These are phyloP conservation scores for Bacidia rubella DNA, from an alignment of 495 filamentous ascomycete species.

Conservation along the genomic window DNA sequence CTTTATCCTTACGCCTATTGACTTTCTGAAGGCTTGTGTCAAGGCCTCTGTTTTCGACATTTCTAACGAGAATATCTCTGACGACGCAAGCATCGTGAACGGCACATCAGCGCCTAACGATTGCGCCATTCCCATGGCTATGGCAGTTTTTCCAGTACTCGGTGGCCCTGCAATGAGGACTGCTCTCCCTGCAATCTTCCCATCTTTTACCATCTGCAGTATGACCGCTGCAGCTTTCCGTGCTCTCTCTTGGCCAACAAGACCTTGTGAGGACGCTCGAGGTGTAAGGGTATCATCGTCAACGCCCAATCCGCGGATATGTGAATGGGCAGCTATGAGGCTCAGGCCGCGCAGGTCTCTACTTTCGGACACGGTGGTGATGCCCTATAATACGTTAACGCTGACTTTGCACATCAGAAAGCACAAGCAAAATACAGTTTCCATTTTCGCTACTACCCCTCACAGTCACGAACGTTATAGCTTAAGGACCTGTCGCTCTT, in stretches of 20 bases:
- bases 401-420: no score
- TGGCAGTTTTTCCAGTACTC: constrained; percentile 95
- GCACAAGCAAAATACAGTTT: no score
- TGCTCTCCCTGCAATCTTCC: constrained; percentile 92
- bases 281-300: constrained; percentile 85
- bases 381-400: constrained; percentile 43
- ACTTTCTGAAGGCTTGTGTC: constrained; percentile 93
- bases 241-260: constrained; percentile 92
- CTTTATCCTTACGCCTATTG: constrained; percentile 91
- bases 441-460: no score
- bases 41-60: constrained; percentile 99
- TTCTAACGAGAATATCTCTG: constrained; percentile 94
- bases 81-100: constrained; percentile 88
- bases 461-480: no score
- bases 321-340: constrained; percentile 95
- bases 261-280: constrained; percentile 74
- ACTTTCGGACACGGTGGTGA: constrained; percentile 84
- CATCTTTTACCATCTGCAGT: constrained; percentile 94
- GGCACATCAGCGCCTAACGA: constrained; percentile 86
- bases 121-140: constrained; percentile 98
- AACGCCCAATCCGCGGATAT: constrained; percentile 90
- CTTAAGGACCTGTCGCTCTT: no score
- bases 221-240: constrained; percentile 93
- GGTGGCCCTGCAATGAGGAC: constrained; percentile 93
- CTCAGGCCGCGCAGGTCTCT: constrained; percentile 90